These are phyloP conservation scores for Rubroboletus satanas DNA, from an alignment of 768 basidiomycete genomes.

Conservation along the genomic window DNA sequence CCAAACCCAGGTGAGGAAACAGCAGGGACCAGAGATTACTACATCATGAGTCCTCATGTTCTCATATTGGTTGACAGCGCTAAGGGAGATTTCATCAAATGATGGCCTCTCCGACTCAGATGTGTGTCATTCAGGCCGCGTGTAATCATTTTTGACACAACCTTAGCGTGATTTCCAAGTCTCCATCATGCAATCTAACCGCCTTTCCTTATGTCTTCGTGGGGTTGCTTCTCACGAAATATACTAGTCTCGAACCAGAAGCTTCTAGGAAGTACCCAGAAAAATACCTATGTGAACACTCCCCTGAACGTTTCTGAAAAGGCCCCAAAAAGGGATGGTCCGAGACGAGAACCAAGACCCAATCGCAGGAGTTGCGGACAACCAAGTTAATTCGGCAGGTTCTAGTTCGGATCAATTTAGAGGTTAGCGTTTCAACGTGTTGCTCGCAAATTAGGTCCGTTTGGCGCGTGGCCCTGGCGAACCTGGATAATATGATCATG, in stretches of 20 bases:
- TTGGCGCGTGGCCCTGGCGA: background rate
- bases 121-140: background rate
- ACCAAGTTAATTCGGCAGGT: background rate
- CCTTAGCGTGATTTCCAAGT: background rate
- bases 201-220: background rate
- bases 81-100: background rate
- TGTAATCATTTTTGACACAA: background rate
- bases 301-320: background rate
- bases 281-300: too few relatives aligned
- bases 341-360: background rate
- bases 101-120: background rate
- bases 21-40: background rate
- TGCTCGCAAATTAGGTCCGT: background rate
- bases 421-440: background rate
- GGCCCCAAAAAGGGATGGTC: background rate
- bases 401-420: background rate
- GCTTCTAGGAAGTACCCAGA: too few relatives aligned
- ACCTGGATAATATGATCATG: background rate
- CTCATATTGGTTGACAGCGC: background rate
- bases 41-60: background rate
- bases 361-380: background rate
- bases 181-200: background rate
- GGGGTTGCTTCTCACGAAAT: slow-evolving; percentile 1
- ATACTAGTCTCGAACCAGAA: background rate
- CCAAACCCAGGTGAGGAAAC: background rate